Conservation (phyloP, 257 asterid genomes). For the Penstemon eatonii region DNA sequence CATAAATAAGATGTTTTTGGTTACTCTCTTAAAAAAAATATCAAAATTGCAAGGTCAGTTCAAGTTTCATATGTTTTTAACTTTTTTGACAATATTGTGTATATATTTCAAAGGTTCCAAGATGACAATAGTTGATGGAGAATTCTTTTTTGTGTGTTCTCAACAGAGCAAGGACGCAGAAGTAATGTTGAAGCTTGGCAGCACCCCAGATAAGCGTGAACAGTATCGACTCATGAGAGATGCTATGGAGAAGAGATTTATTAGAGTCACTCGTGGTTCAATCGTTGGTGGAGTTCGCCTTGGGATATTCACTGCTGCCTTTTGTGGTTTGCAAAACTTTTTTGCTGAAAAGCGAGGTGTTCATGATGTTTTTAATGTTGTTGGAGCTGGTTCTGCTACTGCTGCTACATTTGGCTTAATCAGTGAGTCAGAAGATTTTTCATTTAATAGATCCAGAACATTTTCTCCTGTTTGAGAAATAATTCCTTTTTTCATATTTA, state of each 20-base stretch:
- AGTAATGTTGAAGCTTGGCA: conserved; percentile 95
- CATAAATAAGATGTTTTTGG: not conserved
- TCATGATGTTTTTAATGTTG: conserved; percentile 82
- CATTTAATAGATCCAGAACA: not conserved
- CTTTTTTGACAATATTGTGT: not conserved
- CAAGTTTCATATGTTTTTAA: not conserved
- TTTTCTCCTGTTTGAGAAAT: conserved; percentile 17
- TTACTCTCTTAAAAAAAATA: not conserved
- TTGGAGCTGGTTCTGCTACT: conserved; percentile 96
- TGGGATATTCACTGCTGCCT: conserved; percentile 91
- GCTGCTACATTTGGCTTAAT: conserved; percentile 91
- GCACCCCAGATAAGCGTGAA: conserved; percentile 62
- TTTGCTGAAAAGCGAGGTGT: conserved; percentile 89
- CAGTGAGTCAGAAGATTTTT: conserved; percentile 41
- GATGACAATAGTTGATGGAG: conserved; percentile 22
- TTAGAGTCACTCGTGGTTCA: conserved; percentile 90
- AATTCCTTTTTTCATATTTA: conserved; percentile 28
- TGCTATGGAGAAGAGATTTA: conserved; percentile 95
- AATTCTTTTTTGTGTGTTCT: conserved; percentile 26
- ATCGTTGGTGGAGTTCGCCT: conserved; percentile 94
- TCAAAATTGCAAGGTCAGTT: conserved; percentile 3
- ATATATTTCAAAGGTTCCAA: conserved; percentile 3
- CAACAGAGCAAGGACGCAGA: conserved; percentile 95
- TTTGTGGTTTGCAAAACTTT: conserved; percentile 79
- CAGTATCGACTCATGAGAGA: conserved; percentile 64